Evolutionary conservation across 2,329 filamentous ascomycete genomes (phyloP).

Genomic region (Mycosphaerella sp.): DNA sequence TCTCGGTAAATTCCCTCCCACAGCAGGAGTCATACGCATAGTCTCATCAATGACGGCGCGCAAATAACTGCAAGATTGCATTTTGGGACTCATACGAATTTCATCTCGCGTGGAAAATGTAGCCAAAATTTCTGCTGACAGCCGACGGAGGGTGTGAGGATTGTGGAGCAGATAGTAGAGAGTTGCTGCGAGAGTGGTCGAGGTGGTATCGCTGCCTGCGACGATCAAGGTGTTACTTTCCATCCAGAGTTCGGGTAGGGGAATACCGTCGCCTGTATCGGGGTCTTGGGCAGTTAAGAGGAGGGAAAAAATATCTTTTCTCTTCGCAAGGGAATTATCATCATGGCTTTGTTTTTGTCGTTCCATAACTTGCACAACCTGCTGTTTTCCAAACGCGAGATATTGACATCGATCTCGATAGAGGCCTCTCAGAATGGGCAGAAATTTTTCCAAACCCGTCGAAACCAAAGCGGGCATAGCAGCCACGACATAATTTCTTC

Average conservation of each 20-base stretch:
- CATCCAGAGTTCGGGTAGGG: constrained; percentile 40
- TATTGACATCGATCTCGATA: constrained; percentile 25
- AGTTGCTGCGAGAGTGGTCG: constrained; percentile 33
- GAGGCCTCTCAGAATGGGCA: constrained; percentile 23
- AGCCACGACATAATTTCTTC: constrained; percentile 40
- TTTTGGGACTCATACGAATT: constrained; percentile 28
- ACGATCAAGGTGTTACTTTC: constrained; percentile 47
- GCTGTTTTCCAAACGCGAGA: constrained; percentile 27
- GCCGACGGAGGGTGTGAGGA: constrained; percentile 28
- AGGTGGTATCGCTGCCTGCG: constrained; percentile 42
- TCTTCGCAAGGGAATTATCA: constrained; percentile 1
- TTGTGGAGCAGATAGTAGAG: constrained; percentile 44
- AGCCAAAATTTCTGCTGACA: constrained; percentile 33
- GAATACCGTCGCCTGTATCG: constrained; percentile 39
- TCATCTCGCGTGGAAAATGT: constrained; percentile 33
- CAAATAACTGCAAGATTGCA: constrained; percentile 39
- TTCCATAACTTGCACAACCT: constrained; percentile 26
- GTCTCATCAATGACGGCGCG: constrained; percentile 45
- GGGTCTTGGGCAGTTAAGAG: constrained; percentile 25
- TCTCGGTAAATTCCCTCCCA: constrained; percentile 33
- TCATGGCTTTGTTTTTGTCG: constrained; percentile 20
- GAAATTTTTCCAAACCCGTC: constrained; percentile 21
- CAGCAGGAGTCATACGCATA: constrained; percentile 43
- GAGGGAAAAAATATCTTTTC: constrained; percentile 27
- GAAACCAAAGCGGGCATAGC: constrained; percentile 26